These are phyloP conservation scores for Euphorbia lathyris DNA, from an alignment of 345 rosid genomes.

Conservation along the genomic window DNA sequence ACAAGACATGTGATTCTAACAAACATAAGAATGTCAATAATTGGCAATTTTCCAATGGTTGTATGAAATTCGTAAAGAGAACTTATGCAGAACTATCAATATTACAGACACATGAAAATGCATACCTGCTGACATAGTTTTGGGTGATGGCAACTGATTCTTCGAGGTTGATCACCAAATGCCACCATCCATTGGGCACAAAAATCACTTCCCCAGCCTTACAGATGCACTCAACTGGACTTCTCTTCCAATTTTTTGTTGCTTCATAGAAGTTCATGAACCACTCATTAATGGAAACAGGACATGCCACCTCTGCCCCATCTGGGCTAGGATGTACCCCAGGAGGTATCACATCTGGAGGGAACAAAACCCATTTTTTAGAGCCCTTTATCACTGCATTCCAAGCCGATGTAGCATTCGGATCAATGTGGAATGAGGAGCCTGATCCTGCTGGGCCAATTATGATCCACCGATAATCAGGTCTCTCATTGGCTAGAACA, in stretches of 20 bases:
- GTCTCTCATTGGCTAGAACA: conserved; percentile 78
- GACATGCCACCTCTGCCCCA: conserved; percentile 97
- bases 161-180: conserved; percentile 89
- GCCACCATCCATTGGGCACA: conserved; percentile 99
- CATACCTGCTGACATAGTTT: conserved; percentile 90
- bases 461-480: conserved; percentile 93
- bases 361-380: conserved; percentile 93
- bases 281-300: conserved; percentile 96
- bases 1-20: neutral
- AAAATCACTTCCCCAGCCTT: conserved; percentile 93
- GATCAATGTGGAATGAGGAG: conserved; percentile 96
- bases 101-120: neutral
- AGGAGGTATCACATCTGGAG: conserved; percentile 89
- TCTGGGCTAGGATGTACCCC: conserved; percentile 97
- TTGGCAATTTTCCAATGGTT: neutral
- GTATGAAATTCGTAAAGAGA: neutral
- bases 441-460: conserved; percentile 96
- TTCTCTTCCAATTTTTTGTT: conserved; percentile 70
- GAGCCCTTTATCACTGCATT: conserved; percentile 90
- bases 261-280: conserved; percentile 92
- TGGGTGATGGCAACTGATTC: conserved; percentile 94
- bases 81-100: too few relatives aligned
- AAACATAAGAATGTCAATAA: neutral
- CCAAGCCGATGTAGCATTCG: conserved; percentile 99
- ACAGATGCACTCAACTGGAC: conserved; percentile 86